Evolutionary conservation across 805 yeast species (phyloP).

Genomic region (Pichia nanzhaoensis): DNA sequence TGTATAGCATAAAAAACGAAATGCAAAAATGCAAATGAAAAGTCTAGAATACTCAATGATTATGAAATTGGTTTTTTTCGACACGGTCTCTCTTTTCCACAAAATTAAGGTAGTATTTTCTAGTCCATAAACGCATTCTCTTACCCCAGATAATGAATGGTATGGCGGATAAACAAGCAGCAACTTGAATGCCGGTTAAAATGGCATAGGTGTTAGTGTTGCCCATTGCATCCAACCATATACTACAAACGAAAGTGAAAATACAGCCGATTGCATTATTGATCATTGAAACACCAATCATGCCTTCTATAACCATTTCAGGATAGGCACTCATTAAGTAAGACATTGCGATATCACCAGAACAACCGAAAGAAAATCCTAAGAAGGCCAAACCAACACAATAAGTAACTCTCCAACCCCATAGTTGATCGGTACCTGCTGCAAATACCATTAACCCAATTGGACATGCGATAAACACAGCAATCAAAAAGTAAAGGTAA

Average conservation of each 20-base stretch:
- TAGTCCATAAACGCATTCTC: conserved; percentile 49
- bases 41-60: background rate
- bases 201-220: conserved; percentile 54
- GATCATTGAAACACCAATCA: conserved; percentile 62
- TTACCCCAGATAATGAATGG: conserved; percentile 48
- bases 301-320: conserved; percentile 61
- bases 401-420: conserved; percentile 50
- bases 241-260: conserved; percentile 59
- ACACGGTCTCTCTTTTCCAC: conserved; percentile 46
- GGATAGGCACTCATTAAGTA: conserved; percentile 65
- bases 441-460: conserved; percentile 60
- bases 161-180: conserved; percentile 42
- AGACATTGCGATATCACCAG: conserved; percentile 65
- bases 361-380: conserved; percentile 64
- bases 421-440: conserved; percentile 51
- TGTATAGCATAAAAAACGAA: no score
- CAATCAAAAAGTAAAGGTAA: conserved; percentile 49
- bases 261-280: conserved; percentile 60
- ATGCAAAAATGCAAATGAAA: no score
- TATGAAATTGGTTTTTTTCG: conserved; percentile 3
- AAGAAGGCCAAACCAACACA: conserved; percentile 53
- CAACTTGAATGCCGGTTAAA: conserved; percentile 52
- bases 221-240: conserved; percentile 52
- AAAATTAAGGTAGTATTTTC: conserved; percentile 45
- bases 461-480: conserved; percentile 54